A percentile compares a stretch with the other conserved stretches of the same genome.
These are phyloP conservation scores for Xanthoconium purpureum DNA, from an alignment of 768 basidiomycete genomes.

Conservation along the genomic window DNA sequence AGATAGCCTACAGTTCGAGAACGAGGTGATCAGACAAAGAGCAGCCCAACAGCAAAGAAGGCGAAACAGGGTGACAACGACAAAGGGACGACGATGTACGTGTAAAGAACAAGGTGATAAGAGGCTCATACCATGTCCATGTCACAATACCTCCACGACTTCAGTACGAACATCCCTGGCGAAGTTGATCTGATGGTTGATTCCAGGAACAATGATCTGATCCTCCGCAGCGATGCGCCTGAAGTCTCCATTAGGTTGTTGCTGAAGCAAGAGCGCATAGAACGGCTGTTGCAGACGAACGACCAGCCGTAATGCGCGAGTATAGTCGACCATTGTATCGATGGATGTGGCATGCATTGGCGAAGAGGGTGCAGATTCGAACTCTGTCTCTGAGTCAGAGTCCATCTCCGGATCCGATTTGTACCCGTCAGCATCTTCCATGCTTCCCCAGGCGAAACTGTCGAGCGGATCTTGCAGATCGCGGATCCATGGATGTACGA, in stretches of 20 bases:
- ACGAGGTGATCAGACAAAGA: too few relatives aligned
- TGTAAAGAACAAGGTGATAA: too few relatives aligned
- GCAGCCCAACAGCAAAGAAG: too few relatives aligned
- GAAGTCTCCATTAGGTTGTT: neutral
- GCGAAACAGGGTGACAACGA: too few relatives aligned
- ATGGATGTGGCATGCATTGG: neutral
- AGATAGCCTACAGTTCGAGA: too few relatives aligned
- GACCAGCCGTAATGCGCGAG: neutral
- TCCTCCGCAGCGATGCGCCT: neutral
- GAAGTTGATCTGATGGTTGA: neutral
- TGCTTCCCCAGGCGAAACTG: neutral
- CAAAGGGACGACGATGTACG: too few relatives aligned
- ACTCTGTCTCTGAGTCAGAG: too few relatives aligned
- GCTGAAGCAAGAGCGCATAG: neutral
- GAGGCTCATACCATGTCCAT: too few relatives aligned
- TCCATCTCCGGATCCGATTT: neutral
- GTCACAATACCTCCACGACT: neutral
- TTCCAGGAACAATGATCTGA: neutral
- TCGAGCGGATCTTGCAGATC: neutral
- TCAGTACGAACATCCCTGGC: neutral
- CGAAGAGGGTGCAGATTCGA: neutral
- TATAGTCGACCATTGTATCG: neutral
- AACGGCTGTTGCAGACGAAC: neutral
- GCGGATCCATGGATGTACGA: slow-evolving; percentile 9
- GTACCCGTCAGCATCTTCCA: neutral